Evolutionary conservation across 148 eudicot species (phyloP).

Genomic region (Drosera capensis): DNA sequence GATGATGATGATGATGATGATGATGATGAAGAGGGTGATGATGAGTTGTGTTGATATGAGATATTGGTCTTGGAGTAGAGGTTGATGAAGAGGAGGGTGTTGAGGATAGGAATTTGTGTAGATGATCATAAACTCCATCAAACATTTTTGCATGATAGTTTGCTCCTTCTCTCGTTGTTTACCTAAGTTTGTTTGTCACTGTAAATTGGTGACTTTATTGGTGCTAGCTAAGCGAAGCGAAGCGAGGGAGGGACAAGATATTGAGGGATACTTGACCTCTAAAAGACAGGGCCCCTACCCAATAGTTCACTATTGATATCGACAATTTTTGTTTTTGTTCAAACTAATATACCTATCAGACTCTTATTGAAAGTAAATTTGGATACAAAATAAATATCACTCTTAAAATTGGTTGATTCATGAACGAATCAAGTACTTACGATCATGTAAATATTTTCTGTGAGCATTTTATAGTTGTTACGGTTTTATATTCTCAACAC

Average conservation of each 20-base stretch:
- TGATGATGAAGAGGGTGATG: slow-evolving; percentile 1
- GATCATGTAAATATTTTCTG: no score
- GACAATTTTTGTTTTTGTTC: no score
- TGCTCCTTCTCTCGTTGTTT: neutral
- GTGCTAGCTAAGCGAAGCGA: neutral
- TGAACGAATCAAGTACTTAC: no score
- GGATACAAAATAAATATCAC: no score
- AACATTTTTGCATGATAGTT: slow-evolving; percentile 31
- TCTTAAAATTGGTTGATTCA: no score
- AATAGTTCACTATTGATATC: no score
- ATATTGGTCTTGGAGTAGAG: slow-evolving; percentile 6
- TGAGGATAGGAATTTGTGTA: slow-evolving; percentile 42
- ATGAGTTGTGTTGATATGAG: neutral
- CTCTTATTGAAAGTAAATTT: no score
- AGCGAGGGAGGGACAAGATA: neutral
- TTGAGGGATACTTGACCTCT: no score
- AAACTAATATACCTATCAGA: no score
- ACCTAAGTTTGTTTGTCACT: neutral
- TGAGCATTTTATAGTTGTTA: no score
- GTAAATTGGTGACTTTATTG: neutral
- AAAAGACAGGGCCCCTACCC: no score
- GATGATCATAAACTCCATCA: slow-evolving; percentile 65
- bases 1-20: slow-evolving; percentile 6
- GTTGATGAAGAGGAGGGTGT: slow-evolving; percentile 16
- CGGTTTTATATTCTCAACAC: no score